Evolutionary conservation across 805 yeast genomes (phyloP).

Genomic region (Yamadazyma nakazawae): DNA sequence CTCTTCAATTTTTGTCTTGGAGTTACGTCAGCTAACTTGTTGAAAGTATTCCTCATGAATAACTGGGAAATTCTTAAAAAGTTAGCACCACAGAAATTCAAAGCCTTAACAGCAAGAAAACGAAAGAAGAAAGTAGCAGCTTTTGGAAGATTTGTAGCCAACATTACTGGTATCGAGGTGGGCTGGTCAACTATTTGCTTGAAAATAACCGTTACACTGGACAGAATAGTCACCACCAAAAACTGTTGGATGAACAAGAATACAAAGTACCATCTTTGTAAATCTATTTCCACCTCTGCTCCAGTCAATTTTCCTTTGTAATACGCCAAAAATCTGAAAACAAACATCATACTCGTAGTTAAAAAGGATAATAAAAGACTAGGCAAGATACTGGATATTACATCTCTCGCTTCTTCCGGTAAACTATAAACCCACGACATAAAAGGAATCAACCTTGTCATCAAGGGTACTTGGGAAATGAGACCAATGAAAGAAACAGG

Average conservation of each 20-base stretch:
- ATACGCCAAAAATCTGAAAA: constrained; percentile 53
- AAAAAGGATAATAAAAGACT: constrained; percentile 61
- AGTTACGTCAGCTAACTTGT: constrained; percentile 45
- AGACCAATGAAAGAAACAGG: constrained; percentile 83
- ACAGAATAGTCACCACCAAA: constrained; percentile 78
- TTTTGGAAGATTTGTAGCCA: constrained; percentile 79
- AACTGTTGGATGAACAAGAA: constrained; percentile 82
- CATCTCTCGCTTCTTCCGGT: constrained; percentile 52
- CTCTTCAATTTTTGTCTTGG: constrained; percentile 57
- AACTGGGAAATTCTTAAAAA: constrained; percentile 59
- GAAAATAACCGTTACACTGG: constrained; percentile 65
- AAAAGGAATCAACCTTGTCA: constrained; percentile 60
- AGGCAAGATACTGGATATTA: constrained; percentile 63
- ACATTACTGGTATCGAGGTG: constrained; percentile 61
- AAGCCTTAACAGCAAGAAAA: constrained; percentile 68
- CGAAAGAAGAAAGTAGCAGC: constrained; percentile 85
- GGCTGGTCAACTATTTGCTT: constrained; percentile 67
- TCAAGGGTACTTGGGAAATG: constrained; percentile 67
- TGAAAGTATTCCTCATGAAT: constrained; percentile 32
- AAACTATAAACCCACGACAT: constrained; percentile 51
- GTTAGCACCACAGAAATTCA: constrained; percentile 71
- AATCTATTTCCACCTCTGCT: constrained; percentile 60
- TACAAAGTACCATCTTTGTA: constrained; percentile 74
- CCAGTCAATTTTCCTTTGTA: constrained; percentile 61
- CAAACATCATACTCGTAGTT: constrained; percentile 57